A percentile compares a stretch with the other conserved stretches of the same genome.
These are phyloP conservation scores for Clonostachys sp. DNA, from an alignment of 2,329 filamentous ascomycete species.

Conservation along the genomic window DNA sequence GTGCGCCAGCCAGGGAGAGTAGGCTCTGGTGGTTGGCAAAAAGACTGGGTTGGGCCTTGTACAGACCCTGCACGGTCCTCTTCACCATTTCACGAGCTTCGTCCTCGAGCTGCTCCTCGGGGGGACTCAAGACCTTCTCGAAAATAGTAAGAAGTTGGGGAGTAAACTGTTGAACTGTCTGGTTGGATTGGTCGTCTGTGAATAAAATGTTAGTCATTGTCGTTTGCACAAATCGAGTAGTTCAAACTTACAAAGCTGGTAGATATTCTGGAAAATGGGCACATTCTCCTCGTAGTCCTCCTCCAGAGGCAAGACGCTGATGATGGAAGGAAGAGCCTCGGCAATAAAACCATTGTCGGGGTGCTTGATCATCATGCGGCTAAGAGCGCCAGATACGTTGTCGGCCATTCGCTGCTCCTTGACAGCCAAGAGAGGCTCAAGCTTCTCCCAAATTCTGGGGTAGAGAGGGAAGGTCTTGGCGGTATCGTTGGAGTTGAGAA, in stretches of 20 bases:
- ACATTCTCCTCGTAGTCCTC: slow-evolving; percentile 97
- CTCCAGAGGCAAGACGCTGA: slow-evolving; percentile 77
- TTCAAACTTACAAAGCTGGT: slow-evolving; percentile 67
- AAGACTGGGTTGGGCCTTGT: slow-evolving; percentile 25
- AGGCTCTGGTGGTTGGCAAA: slow-evolving; percentile 22
- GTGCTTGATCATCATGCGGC: slow-evolving; percentile 87
- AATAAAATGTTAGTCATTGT: slow-evolving; percentile 11
- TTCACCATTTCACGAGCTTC: slow-evolving; percentile 65
- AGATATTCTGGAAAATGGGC: slow-evolving; percentile 86
- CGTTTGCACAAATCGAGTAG: not conserved
- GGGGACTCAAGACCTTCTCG: slow-evolving; percentile 65
- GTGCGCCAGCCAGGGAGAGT: slow-evolving; percentile 19
- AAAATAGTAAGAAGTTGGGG: slow-evolving; percentile 66
- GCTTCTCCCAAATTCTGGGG: slow-evolving; percentile 72
- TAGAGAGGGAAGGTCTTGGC: slow-evolving; percentile 69
- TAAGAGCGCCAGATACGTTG: slow-evolving; percentile 88
- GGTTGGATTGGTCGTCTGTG: slow-evolving; percentile 62
- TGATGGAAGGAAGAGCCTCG: slow-evolving; percentile 76
- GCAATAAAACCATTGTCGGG: slow-evolving; percentile 75
- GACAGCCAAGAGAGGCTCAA: slow-evolving; percentile 79
- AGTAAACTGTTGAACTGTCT: slow-evolving; percentile 65
- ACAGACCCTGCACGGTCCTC: slow-evolving; percentile 52
- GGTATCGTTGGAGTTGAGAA: slow-evolving; percentile 74
- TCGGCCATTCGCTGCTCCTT: slow-evolving; percentile 80
- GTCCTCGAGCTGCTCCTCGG: slow-evolving; percentile 70